Base-by-base conservation (phyloP, 352 stramenopile genomes). In the Phytophthora uliginosa region DNA sequence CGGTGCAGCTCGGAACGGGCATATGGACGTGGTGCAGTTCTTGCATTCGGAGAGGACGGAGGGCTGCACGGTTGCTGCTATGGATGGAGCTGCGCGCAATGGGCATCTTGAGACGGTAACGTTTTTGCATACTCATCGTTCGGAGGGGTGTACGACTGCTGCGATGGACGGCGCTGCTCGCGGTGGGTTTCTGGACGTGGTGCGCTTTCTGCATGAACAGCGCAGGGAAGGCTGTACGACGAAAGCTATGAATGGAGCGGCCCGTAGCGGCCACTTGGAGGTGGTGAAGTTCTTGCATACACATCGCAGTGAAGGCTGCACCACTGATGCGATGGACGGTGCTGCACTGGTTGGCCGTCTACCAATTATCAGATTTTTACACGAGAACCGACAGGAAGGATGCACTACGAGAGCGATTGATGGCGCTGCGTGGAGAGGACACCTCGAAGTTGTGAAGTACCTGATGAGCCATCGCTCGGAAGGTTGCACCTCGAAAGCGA, bases 101-200 rank as follows among this genome's bases (percentile, higher is more conserved):
- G 76, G 76, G 4, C 69, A 81, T 33, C 22, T 78, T 7, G 69
- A 71, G 0, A 59, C 76, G 18, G 72, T 83, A 9, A 12, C 61
- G 24, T 80, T 83, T 28, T 31, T 83, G 2, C 76, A 83, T 65
- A 51, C 65, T 6, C 31, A 78, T 26, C 64, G 72, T 9, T 57
- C 3, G 1, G 77, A 80, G 63, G 71, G 71, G 3, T 83, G 78
- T 40, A 76, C 75, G 13, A 74, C 69, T 28, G 40, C 59, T 55
- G 76, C 76, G 5, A 83, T 86, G 73, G 79, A 86, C 59, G 64
- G 61, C 7, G 79, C 76, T 48, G 73, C 76, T 18, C 36, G 66
- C 24, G 63, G 59, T 12, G 78, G 76, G 7, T 74, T 75, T 60
- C 24, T 85, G 12, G 61, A 78, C 1, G 58, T 83, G 6, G 66